Conservation (phyloP, 2,329 filamentous ascomycete genomes). For the Hypomyces rosellus region DNA sequence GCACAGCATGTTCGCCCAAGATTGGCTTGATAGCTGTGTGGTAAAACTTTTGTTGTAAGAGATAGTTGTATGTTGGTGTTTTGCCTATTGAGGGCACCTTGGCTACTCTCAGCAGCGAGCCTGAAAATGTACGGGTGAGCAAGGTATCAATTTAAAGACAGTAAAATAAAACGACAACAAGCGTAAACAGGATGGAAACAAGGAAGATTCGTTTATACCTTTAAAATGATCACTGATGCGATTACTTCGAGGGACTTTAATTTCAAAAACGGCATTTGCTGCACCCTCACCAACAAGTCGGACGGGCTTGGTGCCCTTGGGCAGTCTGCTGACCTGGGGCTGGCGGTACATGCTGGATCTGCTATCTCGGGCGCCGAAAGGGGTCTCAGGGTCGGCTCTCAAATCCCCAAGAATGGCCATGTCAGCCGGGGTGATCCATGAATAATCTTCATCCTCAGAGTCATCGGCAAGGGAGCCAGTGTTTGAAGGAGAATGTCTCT, state of each 20-base stretch:
- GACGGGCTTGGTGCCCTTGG: conserved; percentile 27
- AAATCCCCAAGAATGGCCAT: conserved; percentile 19
- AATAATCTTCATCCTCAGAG: conserved; percentile 14
- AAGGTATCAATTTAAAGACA: conserved; percentile 1
- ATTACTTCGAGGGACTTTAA: conserved; percentile 34
- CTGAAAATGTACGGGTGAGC: conserved; percentile 16
- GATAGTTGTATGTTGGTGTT: conserved; percentile 30
- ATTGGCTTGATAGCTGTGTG: conserved; percentile 28
- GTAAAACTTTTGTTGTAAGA: conserved; percentile 32
- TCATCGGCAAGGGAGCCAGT: conserved; percentile 11
- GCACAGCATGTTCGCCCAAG: conserved; percentile 28
- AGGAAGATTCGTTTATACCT: conserved; percentile 20
- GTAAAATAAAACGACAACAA: background rate
- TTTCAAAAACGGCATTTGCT: conserved; percentile 68
- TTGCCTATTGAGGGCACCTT: conserved; percentile 28
- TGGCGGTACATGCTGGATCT: conserved; percentile 1
- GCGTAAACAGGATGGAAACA: background rate
- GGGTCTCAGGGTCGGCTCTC: conserved; percentile 3
- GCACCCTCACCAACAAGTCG: conserved; percentile 60
- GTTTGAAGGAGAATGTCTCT: conserved; percentile 11
- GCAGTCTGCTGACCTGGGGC: conserved; percentile 25
- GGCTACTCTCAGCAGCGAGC: conserved; percentile 33
- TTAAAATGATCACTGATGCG: conserved; percentile 14
- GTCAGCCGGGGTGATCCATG: conserved; percentile 18
- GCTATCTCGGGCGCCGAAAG: background rate